Conservation (phyloP, 345 rosid genomes). For the Iberis pinnata region DNA sequence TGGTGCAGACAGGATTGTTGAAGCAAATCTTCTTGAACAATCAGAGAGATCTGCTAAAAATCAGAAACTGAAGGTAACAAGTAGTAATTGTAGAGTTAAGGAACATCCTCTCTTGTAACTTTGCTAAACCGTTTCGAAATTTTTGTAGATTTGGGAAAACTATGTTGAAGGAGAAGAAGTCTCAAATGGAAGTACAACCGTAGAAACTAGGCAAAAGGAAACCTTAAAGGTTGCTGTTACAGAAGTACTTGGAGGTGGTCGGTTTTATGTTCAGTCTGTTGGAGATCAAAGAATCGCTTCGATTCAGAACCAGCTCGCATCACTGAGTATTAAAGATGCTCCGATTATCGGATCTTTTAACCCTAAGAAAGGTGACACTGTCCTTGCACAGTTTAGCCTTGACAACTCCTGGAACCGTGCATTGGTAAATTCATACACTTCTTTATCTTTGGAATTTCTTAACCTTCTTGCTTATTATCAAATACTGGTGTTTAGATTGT, state of each 20-base stretch:
- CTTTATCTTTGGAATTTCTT: no score
- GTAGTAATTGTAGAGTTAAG: no score
- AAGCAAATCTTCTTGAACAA: constrained; percentile 72
- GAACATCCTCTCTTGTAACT: no score
- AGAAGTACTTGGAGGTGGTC: constrained; percentile 86
- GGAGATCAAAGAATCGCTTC: constrained; percentile 78
- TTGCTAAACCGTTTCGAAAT: neutral
- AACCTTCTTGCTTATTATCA: neutral
- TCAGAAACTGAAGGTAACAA: constrained; percentile 83
- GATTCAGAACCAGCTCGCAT: constrained; percentile 70
- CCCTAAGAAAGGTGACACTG: constrained; percentile 83
- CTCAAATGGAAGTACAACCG: constrained; percentile 46
- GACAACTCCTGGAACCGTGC: constrained; percentile 99
- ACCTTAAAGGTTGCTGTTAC: constrained; percentile 79
- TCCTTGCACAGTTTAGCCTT: constrained; percentile 90
- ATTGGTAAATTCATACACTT: constrained; percentile 56
- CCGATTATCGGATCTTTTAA: constrained; percentile 79
- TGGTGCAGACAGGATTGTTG: constrained; percentile 73
- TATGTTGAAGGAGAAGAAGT: constrained; percentile 97
- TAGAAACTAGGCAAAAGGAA: constrained; percentile 84
- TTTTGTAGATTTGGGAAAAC: constrained; percentile 85
- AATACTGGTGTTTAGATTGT: constrained; percentile 49
- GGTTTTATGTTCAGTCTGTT: constrained; percentile 76
- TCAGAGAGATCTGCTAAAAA: constrained; percentile 84
- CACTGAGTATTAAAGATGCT: constrained; percentile 62